Base-by-base conservation (phyloP, 176 grass and related monocot genomes). In the Ensete ventricosum region DNA sequence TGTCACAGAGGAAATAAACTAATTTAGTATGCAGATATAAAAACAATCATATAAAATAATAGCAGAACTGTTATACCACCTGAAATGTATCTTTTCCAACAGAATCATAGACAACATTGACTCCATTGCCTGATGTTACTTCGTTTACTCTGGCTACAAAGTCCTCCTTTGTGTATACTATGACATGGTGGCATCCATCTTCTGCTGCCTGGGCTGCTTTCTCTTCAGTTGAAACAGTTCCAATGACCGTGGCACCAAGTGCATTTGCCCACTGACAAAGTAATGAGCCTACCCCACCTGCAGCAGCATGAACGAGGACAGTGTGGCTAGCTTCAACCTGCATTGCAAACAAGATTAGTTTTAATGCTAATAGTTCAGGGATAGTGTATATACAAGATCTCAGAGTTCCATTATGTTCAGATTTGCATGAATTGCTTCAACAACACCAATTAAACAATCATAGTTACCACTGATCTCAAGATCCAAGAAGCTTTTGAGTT, bases 231-330 rank as follows among this genome's bases (percentile, higher is more conserved):
- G 94, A 98, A 75, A 98, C 88, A 51, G 94, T 93, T 48, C 94
- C 94, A 7, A 98, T 98, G 67, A 98, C 86, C 10, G 84, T 91
- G 71, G 90, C 90, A 73, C 94, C 94, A 64, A 98, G 90, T 3
- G 90, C 88, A 20, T 87, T 98, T 1, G 83, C 94, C 94, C 94
- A 98, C 20, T 93, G 94, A 55, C 94, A 98, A 63, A 98, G 85
- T 59, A 98, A 80, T 8, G 94, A 97, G 8, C 94, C 94, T 17
- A 98, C 90, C 14, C 94, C 94, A 55, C 90, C 94, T 24, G 88
- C 90, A 67, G 94, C 94, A 19, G 88, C 94, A 26, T 93, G 94
- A n/a, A 98, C 64, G 2, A 98, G 84, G 55, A 93, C 64, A 52
- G 73, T 87, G 73, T 97, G 87, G 3, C 94, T 88, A 48, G 54